Evolutionary conservation across 2,329 filamentous ascomycete species (phyloP).

Genomic region (Fusarium incarnatum): DNA sequence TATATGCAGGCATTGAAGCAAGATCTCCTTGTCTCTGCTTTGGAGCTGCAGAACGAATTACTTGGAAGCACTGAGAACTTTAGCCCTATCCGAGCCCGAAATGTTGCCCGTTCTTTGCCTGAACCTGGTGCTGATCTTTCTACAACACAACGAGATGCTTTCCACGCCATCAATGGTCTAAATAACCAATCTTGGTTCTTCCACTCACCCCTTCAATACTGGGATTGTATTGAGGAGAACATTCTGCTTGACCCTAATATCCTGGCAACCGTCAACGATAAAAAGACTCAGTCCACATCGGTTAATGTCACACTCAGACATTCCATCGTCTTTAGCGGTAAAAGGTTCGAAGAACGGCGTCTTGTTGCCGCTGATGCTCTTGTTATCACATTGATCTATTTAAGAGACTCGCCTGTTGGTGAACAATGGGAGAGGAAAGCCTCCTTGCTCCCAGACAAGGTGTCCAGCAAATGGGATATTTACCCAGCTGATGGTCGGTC

Average conservation of each 20-base stretch:
- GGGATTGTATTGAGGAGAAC: conserved; percentile 72
- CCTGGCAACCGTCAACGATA: conserved; percentile 75
- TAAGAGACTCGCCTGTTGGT: conserved; percentile 72
- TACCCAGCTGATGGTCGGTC: conserved; percentile 70
- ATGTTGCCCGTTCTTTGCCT: conserved; percentile 44
- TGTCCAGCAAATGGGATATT: conserved; percentile 69
- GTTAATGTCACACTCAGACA: conserved; percentile 81
- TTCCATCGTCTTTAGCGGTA: conserved; percentile 86
- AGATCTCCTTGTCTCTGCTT: conserved; percentile 72
- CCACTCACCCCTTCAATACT: conserved; percentile 86
- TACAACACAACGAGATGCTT: conserved; percentile 61
- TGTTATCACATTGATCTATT: conserved; percentile 81
- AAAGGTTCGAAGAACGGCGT: conserved; percentile 74
- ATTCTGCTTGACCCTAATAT: conserved; percentile 73
- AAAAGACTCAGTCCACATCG: conserved; percentile 70
- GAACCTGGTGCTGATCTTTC: conserved; percentile 55
- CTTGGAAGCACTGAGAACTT: conserved; percentile 71
- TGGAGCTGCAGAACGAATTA: conserved; percentile 77
- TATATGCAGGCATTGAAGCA: conserved; percentile 81
- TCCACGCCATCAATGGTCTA: conserved; percentile 70
- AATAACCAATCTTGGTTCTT: conserved; percentile 78
- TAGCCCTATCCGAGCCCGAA: conserved; percentile 57
- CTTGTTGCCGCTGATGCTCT: conserved; percentile 80
- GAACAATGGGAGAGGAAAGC: conserved; percentile 73
- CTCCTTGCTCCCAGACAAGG: conserved; percentile 61